A percentile compares a stretch with the other conserved stretches of the same genome.
Conservation (phyloP, 2,329 filamentous ascomycete genomes). For the Dothidotthia symphoricarpi region DNA sequence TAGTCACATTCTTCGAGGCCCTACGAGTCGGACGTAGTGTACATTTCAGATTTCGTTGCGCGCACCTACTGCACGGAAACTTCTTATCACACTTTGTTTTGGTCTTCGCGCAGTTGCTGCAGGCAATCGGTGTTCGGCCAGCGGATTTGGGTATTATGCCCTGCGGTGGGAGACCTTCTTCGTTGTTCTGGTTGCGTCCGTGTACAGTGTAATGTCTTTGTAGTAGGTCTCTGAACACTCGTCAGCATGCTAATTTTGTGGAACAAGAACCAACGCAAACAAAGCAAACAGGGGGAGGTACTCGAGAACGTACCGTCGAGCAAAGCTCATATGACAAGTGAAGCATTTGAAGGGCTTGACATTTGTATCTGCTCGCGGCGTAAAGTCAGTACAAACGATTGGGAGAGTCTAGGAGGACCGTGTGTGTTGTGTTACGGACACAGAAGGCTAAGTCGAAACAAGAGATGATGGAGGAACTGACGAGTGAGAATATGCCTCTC, state of each 20-base stretch:
- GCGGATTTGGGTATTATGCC: conserved; percentile 55
- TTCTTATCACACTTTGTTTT: conserved; percentile 57
- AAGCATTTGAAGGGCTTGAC: conserved; percentile 58
- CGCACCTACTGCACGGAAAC: conserved; percentile 54
- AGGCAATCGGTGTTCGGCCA: conserved; percentile 53
- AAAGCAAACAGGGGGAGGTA: conserved; percentile 2
- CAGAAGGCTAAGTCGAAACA: no score
- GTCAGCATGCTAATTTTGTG: conserved; percentile 11
- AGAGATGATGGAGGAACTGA: conserved; percentile 30
- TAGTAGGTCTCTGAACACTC: conserved; percentile 47
- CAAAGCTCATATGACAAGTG: conserved; percentile 56
- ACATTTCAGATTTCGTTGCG: conserved; percentile 50
- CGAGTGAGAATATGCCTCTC: conserved; percentile 54
- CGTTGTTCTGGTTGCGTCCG: conserved; percentile 51
- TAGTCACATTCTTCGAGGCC: conserved; percentile 45
- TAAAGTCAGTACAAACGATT: not conserved
- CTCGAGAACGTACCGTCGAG: conserved; percentile 46
- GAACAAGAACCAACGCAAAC: not conserved
- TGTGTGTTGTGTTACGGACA: conserved; percentile 1
- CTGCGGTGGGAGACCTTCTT: conserved; percentile 49
- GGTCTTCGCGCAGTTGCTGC: conserved; percentile 55
- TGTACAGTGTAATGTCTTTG: conserved; percentile 55
- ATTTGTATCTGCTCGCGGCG: conserved; percentile 47
- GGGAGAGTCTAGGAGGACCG: not conserved
- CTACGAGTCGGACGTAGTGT: conserved; percentile 49